Evolutionary conservation across 1,284 basidiomycete species (phyloP).

Genomic region (Microbotryum silenes-acaulis): DNA sequence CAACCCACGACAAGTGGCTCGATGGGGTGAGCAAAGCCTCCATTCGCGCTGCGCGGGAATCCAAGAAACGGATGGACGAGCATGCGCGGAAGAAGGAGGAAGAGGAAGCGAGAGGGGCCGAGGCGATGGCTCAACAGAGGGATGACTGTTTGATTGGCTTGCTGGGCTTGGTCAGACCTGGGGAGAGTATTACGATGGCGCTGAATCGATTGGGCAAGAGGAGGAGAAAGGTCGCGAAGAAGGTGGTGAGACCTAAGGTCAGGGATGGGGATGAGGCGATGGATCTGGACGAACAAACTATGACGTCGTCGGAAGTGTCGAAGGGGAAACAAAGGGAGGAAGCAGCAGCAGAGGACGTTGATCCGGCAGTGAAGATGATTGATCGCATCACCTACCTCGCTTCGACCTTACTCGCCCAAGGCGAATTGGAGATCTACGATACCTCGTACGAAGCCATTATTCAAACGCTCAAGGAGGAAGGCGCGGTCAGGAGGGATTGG

Average conservation of each 20-base stretch:
- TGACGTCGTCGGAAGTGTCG: neutral
- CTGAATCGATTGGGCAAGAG: slow-evolving; percentile 72
- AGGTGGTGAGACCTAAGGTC: slow-evolving; percentile 42
- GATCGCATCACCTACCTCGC: slow-evolving; percentile 71
- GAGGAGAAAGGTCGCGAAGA: slow-evolving; percentile 58
- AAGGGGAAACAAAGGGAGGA: neutral
- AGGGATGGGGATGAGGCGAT: slow-evolving; percentile 33
- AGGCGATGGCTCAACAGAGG: slow-evolving; percentile 30
- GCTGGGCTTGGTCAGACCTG: slow-evolving; percentile 68
- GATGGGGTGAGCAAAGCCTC: slow-evolving; percentile 75
- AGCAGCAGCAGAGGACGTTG: neutral
- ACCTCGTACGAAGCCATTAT: slow-evolving; percentile 74
- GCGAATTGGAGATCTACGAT: slow-evolving; percentile 72
- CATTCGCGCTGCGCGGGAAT: slow-evolving; percentile 67
- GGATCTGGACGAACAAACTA: slow-evolving; percentile 18
- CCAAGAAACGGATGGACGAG: slow-evolving; percentile 53
- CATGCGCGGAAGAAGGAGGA: slow-evolving; percentile 60
- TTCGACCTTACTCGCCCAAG: slow-evolving; percentile 65
- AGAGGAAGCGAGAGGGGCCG: slow-evolving; percentile 48
- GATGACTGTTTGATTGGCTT: slow-evolving; percentile 55
- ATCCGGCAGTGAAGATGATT: slow-evolving; percentile 46
- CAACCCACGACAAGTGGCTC: slow-evolving; percentile 92
- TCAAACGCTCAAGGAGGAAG: slow-evolving; percentile 60
- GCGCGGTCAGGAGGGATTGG: slow-evolving; percentile 61
- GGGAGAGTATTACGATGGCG: slow-evolving; percentile 84